These are phyloP conservation scores for Obelidium mucronatum DNA, from an alignment of 192 early-diverging fungal species.

Conservation along the genomic window DNA sequence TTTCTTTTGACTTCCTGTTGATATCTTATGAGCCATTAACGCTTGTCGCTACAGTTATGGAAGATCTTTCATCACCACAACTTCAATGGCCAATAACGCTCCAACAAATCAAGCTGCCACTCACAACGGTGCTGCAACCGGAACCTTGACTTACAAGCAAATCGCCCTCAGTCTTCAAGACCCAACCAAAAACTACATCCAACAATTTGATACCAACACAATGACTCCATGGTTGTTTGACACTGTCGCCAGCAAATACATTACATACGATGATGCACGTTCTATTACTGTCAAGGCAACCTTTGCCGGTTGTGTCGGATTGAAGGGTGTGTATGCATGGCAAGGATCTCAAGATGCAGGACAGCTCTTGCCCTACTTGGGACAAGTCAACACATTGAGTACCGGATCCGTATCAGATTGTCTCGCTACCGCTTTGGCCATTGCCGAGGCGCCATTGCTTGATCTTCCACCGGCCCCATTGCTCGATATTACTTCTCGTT, in stretches of 20 bases:
- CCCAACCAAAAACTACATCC: slow-evolving; percentile 62
- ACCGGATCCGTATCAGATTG: too few relatives aligned
- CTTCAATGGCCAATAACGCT: neutral
- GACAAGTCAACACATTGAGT: too few relatives aligned
- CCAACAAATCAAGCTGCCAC: neutral
- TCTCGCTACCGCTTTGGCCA: too few relatives aligned
- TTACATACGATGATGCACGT: slow-evolving; percentile 75
- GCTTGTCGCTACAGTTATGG: neutral
- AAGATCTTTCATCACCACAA: neutral
- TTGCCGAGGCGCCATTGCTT: too few relatives aligned
- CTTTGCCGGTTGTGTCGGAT: slow-evolving; percentile 59
- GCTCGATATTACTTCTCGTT: too few relatives aligned
- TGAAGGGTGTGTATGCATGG: slow-evolving; percentile 34
- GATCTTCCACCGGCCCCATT: too few relatives aligned
- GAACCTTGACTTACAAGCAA: neutral
- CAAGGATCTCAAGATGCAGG: neutral
- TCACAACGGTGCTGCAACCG: neutral
- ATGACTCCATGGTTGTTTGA: slow-evolving; percentile 81
- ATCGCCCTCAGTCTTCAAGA: neutral
- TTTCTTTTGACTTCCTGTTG: neutral
- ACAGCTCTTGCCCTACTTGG: neutral
- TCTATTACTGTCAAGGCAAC: slow-evolving; percentile 65
- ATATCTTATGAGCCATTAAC: neutral
- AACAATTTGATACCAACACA: slow-evolving; percentile 66
- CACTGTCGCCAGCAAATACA: slow-evolving; percentile 57